phyloP scores from a whole-genome alignment of 495 filamentous ascomycete genomes.

The Antarctomyces pellizariae region DNA sequence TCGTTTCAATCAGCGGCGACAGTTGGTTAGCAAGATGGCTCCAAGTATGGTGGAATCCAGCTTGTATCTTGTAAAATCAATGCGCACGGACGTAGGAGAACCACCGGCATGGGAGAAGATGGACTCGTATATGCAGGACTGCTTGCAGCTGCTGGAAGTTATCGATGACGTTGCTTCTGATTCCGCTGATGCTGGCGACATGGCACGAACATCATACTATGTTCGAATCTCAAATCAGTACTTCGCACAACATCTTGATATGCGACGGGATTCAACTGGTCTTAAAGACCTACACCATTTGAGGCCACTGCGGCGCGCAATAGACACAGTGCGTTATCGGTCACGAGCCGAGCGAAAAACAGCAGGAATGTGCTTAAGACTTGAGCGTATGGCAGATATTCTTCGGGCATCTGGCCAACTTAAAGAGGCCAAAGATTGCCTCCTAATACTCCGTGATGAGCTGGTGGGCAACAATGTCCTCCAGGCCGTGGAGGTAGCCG shows the following conservation, averaged over 20 bases:
- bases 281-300: constrained; percentile 20
- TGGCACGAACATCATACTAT: constrained; percentile 18
- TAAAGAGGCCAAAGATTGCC: constrained; percentile 23
- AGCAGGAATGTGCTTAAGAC: constrained; percentile 20
- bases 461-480: constrained; percentile 23
- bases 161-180: constrained; percentile 16
- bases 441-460: constrained; percentile 21
- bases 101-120: constrained; percentile 23
- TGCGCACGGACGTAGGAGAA: constrained; percentile 17
- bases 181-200: constrained; percentile 12
- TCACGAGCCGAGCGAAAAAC: constrained; percentile 20
- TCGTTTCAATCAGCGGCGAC: constrained; percentile 30
- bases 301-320: constrained; percentile 23
- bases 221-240: constrained; percentile 58
- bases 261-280: constrained; percentile 15
- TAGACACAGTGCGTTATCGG: constrained; percentile 23
- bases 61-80: constrained; percentile 23
- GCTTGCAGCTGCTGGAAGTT: constrained; percentile 23
- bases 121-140: constrained; percentile 31
- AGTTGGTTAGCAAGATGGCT: constrained; percentile 20
- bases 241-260: constrained; percentile 31
- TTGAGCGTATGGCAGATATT: constrained; percentile 18
- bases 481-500: constrained; percentile 13
- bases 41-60: constrained; percentile 31
- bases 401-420: constrained; percentile 10